These are phyloP conservation scores for Globisporangium middletonii DNA, from an alignment of 352 stramenopile species.

Conservation along the genomic window DNA sequence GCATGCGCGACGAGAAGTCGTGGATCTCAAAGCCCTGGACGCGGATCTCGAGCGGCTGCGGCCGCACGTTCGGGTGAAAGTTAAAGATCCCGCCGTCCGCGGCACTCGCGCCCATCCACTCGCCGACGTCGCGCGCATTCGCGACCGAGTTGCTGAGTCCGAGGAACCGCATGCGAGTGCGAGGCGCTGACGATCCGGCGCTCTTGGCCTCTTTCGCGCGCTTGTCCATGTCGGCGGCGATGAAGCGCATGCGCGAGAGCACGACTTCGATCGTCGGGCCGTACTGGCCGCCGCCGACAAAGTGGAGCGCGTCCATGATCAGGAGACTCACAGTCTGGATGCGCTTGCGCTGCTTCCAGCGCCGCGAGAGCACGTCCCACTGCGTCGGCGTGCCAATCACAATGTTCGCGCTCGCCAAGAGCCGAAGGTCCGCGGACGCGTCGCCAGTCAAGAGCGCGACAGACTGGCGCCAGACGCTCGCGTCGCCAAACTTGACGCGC, in stretches of 20 bases:
- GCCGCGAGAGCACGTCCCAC: conserved; percentile 95
- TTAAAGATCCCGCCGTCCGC: conserved; percentile 85
- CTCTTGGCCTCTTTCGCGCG: conserved; percentile 25
- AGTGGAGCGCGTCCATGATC: conserved; percentile 97
- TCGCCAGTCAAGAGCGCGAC: conserved; percentile 95
- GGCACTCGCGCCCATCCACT: conserved; percentile 94
- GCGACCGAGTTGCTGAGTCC: conserved; percentile 95
- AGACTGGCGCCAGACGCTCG: conserved; percentile 73
- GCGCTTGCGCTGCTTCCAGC: conserved; percentile 96
- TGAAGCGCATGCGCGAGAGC: conserved; percentile 97
- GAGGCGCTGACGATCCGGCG: conserved; percentile 1
- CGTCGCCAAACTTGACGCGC: conserved; percentile 76
- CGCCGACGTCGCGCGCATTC: conserved; percentile 96
- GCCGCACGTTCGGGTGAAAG: conserved; percentile 94
- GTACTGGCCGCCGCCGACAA: conserved; percentile 89
- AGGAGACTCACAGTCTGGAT: conserved; percentile 94
- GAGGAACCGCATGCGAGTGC: conserved; percentile 86
- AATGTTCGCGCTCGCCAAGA: conserved; percentile 89
- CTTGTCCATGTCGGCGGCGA: conserved; percentile 87
- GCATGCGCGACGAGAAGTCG: conserved; percentile 94
- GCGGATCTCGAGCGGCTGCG: conserved; percentile 95
- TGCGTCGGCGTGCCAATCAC: conserved; percentile 93
- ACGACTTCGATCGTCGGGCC: conserved; percentile 96
- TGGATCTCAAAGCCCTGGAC: conserved; percentile 98
- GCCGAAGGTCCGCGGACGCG: conserved; percentile 87